Evolutionary conservation across 306 rosid genomes (phyloP).

Genomic region (Gleditsia sinensis): DNA sequence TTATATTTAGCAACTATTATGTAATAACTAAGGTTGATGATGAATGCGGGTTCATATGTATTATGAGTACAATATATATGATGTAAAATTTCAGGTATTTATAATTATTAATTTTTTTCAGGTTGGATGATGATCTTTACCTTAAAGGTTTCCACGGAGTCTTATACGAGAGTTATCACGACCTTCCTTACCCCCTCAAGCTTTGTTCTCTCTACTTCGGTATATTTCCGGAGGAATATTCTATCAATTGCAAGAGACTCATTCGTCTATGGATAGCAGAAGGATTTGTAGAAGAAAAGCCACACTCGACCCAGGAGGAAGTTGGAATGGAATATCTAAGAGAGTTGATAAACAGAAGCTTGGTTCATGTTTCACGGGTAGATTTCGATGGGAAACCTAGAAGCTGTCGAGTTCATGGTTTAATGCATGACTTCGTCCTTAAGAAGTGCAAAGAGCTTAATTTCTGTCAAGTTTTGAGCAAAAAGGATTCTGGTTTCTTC

Average conservation of each 20-base stretch:
- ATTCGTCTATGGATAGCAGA: conserved; percentile 15
- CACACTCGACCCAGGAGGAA: neutral
- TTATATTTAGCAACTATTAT: no score
- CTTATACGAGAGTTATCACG: neutral
- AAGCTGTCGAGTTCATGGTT: neutral
- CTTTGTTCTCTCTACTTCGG: conserved; percentile 19
- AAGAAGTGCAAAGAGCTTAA: neutral
- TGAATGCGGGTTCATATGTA: no score
- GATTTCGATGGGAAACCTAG: no score
- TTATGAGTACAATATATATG: no score
- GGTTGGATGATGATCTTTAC: no score
- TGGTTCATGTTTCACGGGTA: no score
- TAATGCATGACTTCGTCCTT: neutral
- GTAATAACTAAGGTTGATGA: no score
- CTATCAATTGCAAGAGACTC: neutral
- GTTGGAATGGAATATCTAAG: neutral
- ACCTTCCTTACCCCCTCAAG: conserved; percentile 15
- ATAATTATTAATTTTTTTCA: no score
- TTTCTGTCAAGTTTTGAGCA: neutral
- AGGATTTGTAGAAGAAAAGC: conserved; percentile 7
- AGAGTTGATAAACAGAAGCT: neutral
- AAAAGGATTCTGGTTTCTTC: no score
- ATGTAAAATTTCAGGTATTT: no score
- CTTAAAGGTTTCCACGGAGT: neutral
- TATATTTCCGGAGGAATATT: neutral